phyloP scores from a whole-genome alignment of 2,329 filamentous ascomycete species.

The Trichoderma brevicompactum region DNA sequence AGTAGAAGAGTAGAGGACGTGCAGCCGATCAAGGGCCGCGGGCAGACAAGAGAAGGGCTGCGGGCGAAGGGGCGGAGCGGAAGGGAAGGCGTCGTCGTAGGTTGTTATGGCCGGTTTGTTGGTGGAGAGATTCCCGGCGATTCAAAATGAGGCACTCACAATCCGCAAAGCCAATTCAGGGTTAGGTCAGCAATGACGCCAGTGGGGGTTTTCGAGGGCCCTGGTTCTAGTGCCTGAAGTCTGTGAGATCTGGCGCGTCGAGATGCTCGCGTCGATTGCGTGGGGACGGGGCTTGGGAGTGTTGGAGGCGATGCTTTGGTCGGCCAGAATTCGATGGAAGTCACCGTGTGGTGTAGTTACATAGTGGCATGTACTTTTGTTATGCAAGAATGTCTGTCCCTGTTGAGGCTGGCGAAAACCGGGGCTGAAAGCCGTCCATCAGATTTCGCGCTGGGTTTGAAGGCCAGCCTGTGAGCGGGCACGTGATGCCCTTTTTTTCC shows the following conservation, averaged over 20 bases:
- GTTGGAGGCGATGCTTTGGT: slow-evolving; percentile 22
- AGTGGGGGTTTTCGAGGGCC: slow-evolving; percentile 35
- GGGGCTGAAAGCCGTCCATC: slow-evolving; percentile 26
- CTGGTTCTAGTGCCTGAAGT: slow-evolving; percentile 15
- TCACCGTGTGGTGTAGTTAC: slow-evolving; percentile 42
- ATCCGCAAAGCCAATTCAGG: slow-evolving; percentile 40
- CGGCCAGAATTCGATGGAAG: slow-evolving; percentile 36
- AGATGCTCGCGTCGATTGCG: slow-evolving; percentile 26
- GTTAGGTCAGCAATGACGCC: slow-evolving; percentile 49
- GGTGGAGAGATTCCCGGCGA: slow-evolving; percentile 33
- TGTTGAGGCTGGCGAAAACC: slow-evolving; percentile 34
- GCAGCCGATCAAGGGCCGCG: slow-evolving; percentile 8
- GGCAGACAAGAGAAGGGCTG: not conserved
- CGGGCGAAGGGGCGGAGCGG: slow-evolving; percentile 16
- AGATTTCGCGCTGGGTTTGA: slow-evolving; percentile 28
- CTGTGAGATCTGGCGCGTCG: slow-evolving; percentile 16
- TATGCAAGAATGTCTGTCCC: slow-evolving; percentile 36
- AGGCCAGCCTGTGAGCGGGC: slow-evolving; percentile 16
- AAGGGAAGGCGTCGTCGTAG: slow-evolving; percentile 30
- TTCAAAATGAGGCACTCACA: slow-evolving; percentile 46
- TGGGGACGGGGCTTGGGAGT: slow-evolving; percentile 14
- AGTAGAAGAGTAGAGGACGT: not conserved
- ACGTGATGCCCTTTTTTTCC: slow-evolving; percentile 26
- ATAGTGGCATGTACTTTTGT: slow-evolving; percentile 42
- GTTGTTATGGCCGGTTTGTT: slow-evolving; percentile 23